phyloP scores from a whole-genome alignment of 768 basidiomycete genomes.

The Trametes coccinea region DNA sequence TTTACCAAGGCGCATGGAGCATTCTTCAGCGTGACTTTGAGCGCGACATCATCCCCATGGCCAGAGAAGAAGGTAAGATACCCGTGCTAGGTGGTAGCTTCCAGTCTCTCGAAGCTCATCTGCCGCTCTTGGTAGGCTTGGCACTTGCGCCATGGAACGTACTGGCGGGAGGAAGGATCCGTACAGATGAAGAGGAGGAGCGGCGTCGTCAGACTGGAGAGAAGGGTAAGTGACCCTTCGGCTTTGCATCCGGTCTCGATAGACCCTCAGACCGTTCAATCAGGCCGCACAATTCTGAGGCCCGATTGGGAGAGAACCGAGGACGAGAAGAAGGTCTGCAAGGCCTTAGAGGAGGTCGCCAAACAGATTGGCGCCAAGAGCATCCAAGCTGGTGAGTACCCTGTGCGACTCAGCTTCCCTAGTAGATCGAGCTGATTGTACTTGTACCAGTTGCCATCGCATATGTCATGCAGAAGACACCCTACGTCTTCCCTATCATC shows the following conservation, averaged over 20 bases:
- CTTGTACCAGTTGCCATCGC: constrained; percentile 46
- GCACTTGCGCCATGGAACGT: constrained; percentile 29
- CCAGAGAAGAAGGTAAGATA: constrained; percentile 30
- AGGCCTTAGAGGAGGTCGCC: constrained; percentile 53
- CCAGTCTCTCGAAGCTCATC: no score
- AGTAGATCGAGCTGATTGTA: background rate
- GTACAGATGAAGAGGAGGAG: constrained; percentile 29
- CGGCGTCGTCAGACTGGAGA: constrained; percentile 29
- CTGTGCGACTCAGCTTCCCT: background rate
- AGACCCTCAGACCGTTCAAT: background rate
- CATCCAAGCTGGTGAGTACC: constrained; percentile 15
- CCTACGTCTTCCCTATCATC: constrained; percentile 42
- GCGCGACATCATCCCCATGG: constrained; percentile 43
- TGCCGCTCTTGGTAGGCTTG: constrained; percentile 19
- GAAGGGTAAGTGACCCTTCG: constrained; percentile 20
- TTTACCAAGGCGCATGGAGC: constrained; percentile 40
- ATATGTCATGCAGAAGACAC: constrained; percentile 54
- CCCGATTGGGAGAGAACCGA: constrained; percentile 48
- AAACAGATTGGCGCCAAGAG: constrained; percentile 42
- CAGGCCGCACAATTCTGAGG: constrained; percentile 35
- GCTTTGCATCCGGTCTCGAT: background rate
- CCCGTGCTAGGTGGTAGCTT: no score
- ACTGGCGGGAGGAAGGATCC: constrained; percentile 22
- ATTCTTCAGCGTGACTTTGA: constrained; percentile 40
- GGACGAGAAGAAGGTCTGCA: constrained; percentile 42